Evolutionary conservation across 2,329 filamentous ascomycete genomes (phyloP).

Genomic region (Penicillium sp.): DNA sequence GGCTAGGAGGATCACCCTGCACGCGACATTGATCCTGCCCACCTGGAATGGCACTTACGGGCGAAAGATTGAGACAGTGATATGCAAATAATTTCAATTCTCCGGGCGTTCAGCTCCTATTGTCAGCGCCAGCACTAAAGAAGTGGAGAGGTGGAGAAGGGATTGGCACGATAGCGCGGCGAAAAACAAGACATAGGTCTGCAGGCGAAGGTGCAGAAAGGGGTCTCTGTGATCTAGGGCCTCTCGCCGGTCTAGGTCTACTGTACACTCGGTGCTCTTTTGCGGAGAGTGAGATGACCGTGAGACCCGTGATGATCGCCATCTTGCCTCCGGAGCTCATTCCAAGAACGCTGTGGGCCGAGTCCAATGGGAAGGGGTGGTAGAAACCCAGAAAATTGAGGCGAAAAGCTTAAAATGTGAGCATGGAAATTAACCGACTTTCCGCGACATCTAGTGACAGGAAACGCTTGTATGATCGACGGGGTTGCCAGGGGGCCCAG

Average conservation of each 20-base stretch:
- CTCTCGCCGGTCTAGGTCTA: not conserved
- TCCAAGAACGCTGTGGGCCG: not conserved
- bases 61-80: conserved; percentile 5
- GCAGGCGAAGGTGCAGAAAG: not conserved
- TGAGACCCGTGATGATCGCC: not conserved
- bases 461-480: conserved; percentile 5
- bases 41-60: not conserved
- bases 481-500: not conserved
- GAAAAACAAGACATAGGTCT: not conserved
- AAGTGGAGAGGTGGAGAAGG: conserved; percentile 6
- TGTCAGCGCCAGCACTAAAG: not conserved
- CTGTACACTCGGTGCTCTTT: not conserved
- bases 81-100: conserved; percentile 15
- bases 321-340: not conserved
- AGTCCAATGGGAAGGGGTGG: not conserved
- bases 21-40: conserved; percentile 5
- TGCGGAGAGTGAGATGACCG: not conserved
- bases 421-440: not conserved
- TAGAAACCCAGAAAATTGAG: not conserved
- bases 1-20: conserved; percentile 2
- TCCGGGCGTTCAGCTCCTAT: not conserved
- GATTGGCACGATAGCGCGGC: conserved; percentile 9
- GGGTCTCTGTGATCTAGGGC: not conserved
- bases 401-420: conserved; percentile 1
- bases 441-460: not conserved